phyloP scores from a whole-genome alignment of 257 asterid species.

The Solanum okadae region DNA sequence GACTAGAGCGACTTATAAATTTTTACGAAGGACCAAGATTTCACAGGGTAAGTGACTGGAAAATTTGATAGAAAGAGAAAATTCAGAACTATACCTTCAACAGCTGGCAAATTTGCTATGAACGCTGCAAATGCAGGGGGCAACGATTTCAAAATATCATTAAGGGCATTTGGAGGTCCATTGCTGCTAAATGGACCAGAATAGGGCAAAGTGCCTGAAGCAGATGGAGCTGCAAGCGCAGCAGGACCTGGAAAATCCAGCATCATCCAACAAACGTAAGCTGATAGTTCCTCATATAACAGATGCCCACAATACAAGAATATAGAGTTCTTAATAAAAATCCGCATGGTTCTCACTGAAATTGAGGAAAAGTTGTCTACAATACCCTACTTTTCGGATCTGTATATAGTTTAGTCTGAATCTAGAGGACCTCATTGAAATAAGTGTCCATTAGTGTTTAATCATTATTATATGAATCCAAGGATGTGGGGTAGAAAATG shows the following conservation, averaged over 20 bases:
- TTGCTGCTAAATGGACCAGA: constrained; percentile 29
- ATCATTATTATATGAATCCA: background rate
- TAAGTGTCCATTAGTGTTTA: background rate
- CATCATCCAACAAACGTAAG: background rate
- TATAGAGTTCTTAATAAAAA: background rate
- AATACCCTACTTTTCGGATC: background rate
- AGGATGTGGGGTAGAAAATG: background rate
- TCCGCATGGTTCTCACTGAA: background rate
- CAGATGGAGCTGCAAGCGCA: constrained; percentile 27
- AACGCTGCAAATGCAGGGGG: constrained; percentile 75
- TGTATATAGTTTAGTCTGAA: background rate
- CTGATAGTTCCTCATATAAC: background rate
- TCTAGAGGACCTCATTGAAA: background rate
- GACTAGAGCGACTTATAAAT: background rate
- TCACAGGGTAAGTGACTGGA: background rate
- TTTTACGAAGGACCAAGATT: background rate
- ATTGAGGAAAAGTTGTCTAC: background rate
- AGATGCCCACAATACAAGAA: background rate
- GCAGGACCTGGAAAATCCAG: constrained; percentile 31
- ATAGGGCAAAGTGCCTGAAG: constrained; percentile 30
- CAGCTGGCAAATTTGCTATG: constrained; percentile 55
- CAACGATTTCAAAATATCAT: constrained; percentile 42
- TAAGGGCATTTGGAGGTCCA: constrained; percentile 34
- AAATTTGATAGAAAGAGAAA: background rate
- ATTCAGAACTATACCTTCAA: constrained; percentile 52